phyloP scores from a whole-genome alignment of 2,329 filamentous ascomycete genomes.

The Echinosphaeria canescens region DNA sequence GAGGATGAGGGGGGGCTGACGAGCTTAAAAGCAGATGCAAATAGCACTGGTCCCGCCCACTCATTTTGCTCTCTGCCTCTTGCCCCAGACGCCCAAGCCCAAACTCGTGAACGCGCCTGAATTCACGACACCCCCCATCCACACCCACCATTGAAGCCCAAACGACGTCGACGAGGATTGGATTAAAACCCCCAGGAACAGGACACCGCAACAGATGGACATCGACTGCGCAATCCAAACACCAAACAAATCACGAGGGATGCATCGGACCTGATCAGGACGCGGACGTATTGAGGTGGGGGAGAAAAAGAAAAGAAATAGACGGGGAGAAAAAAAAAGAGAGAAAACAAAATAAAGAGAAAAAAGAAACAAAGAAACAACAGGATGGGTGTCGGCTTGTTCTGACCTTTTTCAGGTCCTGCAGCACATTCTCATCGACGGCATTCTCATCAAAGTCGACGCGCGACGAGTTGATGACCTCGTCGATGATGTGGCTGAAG shows the following conservation, averaged over 20 bases:
- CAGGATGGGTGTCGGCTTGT: no score
- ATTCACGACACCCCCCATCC: no score
- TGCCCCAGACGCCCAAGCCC: no score
- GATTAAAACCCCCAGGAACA: constrained; percentile 8
- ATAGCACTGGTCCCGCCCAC: no score
- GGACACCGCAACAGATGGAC: no score
- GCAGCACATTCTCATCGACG: constrained; percentile 67
- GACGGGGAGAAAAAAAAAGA: not conserved
- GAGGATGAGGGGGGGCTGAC: no score
- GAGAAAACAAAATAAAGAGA: not conserved
- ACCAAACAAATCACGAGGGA: not conserved
- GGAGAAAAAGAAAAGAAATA: not conserved
- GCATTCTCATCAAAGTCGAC: constrained; percentile 96
- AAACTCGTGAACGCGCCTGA: no score
- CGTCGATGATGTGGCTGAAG: constrained; percentile 58
- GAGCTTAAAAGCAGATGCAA: no score
- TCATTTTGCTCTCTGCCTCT: no score
- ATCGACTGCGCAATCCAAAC: constrained; percentile 31
- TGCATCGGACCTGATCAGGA: not conserved
- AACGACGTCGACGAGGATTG: not conserved
- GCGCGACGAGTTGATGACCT: constrained; percentile 79
- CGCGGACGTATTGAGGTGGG: not conserved
- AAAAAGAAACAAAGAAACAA: constrained; percentile 1
- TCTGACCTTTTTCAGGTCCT: constrained; percentile 75
- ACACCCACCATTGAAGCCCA: no score